Evolutionary conservation across 768 basidiomycete genomes (phyloP), one percentile per base, ranked within the genome.

Genomic region (Lactifluus volemus): DNA sequence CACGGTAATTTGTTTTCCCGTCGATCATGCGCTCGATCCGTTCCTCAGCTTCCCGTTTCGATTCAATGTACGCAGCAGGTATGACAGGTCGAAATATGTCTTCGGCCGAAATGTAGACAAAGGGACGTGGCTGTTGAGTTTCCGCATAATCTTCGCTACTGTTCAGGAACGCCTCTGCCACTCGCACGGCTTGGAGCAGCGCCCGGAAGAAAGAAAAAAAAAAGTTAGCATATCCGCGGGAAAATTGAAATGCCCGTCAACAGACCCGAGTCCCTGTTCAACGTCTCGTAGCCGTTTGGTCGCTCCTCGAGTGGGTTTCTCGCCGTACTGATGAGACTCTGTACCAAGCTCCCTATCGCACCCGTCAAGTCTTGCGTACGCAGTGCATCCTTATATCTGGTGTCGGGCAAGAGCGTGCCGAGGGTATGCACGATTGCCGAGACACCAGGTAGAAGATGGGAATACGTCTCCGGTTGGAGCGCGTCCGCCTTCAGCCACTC

Each of bases 51-150:
- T 93, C 84, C 19, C 95, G 84, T 75, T 99, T 99, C n/a, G 91
- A 88, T 70, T 88, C 80, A 68, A 98, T 92, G 75, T 99, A 99
- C 39, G 89, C 76, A 0, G 82, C 78, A 32, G 94, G 84, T 53
- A 98, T 82, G 68, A 96, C 68, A 30, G 96, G 97, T 14, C 91
- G 84, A 74, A 85, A 93, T 50, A 96, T 83, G 70, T 95, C 92
- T 69, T 96, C 96, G 6, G 97, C 97, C 52, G 97, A 99, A 59
- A 99, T 78, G 74, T 90, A 98, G 44, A 98, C 80, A 73, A 99
- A 98, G n/a, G 86, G 81, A 56, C 85, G 80, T 12, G 65, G 65
- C 51, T 53, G 55, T 29, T 59, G 67, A 63, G 61, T 63, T 68
- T 55, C 70, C 58, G 66, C 63, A 55, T 57, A 62, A 65, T 66